Percentiles rank a stretch among this genome's conserved stretches.
Conservation (phyloP, 306 rosid genomes). For the Senna siamea region DNA sequence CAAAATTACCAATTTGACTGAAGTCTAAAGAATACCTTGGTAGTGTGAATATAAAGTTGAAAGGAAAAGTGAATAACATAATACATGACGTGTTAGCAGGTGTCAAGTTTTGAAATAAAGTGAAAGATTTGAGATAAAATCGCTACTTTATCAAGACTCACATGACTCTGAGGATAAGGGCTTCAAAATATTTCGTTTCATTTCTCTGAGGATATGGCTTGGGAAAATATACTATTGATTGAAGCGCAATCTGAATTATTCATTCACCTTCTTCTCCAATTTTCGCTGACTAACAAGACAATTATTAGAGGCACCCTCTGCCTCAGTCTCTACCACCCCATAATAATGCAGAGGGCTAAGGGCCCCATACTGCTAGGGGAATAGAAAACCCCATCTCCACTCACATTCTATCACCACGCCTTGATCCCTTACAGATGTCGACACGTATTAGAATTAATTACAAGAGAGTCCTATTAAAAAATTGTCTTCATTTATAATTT, state of each 20-base stretch:
- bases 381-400: neutral
- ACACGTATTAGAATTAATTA: too few relatives aligned
- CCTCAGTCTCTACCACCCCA: neutral
- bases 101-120: constrained; percentile 29
- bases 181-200: neutral
- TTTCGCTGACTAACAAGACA: neutral
- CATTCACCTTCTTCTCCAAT: constrained; percentile 16
- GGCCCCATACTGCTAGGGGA: constrained; percentile 1
- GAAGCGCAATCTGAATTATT: constrained; percentile 24
- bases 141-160: constrained; percentile 25
- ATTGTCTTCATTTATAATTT: too few relatives aligned
- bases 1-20: neutral
- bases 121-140: constrained; percentile 25
- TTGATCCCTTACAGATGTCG: constrained; percentile 6
- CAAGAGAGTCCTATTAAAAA: too few relatives aligned
- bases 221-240: neutral
- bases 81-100: neutral
- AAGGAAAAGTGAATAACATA: neutral
- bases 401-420: neutral
- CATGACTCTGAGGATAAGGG: neutral
- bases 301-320: constrained; percentile 19
- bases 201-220: neutral
- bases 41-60: constrained; percentile 7
- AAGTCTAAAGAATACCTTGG: neutral
- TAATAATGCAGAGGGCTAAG: constrained; percentile 16